Evolutionary conservation across 352 stramenopile genomes (phyloP), one percentile per base, ranked within the genome.

Genomic region (Pythium rishiriense): DNA sequence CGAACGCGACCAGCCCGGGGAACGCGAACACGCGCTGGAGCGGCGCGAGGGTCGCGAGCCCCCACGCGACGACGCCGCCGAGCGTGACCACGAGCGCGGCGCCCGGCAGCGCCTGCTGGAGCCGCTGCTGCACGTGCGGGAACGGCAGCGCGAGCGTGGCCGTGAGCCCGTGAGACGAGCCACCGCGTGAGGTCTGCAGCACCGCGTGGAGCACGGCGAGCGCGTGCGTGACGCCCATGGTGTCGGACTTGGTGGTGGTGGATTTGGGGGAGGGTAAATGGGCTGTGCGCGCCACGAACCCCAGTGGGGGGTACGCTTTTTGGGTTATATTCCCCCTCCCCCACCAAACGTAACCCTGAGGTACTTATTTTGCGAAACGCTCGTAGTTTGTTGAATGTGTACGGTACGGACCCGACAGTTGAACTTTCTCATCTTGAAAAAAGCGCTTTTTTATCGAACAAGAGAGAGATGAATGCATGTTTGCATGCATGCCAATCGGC

Each of bases 201-300:
- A 73, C 31, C 25, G 67, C 67, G 43, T 73, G 56, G 22, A 73
- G 67, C 67, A 74, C 68, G 21, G 55, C 63, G 12, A 74, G 49
- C 21, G 63, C 68, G 43, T 74, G 68, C 43, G 54, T 58, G 49
- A 68, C 53, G 68, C 68, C 68, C 68, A 74, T 74, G 49, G 33
- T 28, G 25, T 57, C 21, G 33, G 15, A 14, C 22, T 29, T 54
- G 41, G 43, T 31, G n/a, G n/a, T 22, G 43, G 29, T 29, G 48
- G 29, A 15, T 37, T 49, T 12, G n/a, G n/a, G n/a, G n/a, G n/a
- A n/a, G n/a, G n/a, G n/a, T n/a, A n/a, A n/a, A n/a, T n/a, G n/a
- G n/a, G n/a, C n/a, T n/a, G n/a, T n/a, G n/a, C n/a, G n/a, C n/a
- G n/a, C n/a, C n/a, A n/a, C n/a, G n/a, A n/a, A n/a, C n/a, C n/a